A percentile compares a stretch with the other conserved stretches of the same genome.
Conservation (phyloP, 768 basidiomycete genomes). For the Leccinum pellstonianum region DNA sequence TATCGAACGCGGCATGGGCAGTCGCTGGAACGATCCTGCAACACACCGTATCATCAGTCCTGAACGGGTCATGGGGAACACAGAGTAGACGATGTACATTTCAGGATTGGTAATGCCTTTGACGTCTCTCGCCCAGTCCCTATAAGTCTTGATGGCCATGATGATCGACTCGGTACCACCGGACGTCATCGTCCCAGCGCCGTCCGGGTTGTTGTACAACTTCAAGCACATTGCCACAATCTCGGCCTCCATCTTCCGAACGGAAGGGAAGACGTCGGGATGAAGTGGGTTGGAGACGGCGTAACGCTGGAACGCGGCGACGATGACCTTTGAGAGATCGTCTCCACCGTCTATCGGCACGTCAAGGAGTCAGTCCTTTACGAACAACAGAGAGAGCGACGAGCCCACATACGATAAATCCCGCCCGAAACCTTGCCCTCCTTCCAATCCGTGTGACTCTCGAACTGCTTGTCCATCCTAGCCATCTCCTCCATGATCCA, state of each 20-base stretch:
- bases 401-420: constrained; percentile 71
- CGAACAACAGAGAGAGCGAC: background rate
- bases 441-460: constrained; percentile 51
- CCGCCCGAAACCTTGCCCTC: constrained; percentile 80
- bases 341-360: constrained; percentile 68
- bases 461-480: constrained; percentile 66
- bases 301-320: constrained; percentile 78
- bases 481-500: constrained; percentile 82
- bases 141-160: constrained; percentile 92
- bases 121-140: constrained; percentile 84
- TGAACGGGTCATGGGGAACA: background rate
- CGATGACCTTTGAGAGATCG: constrained; percentile 74
- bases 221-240: constrained; percentile 84
- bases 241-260: constrained; percentile 97
- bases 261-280: constrained; percentile 88
- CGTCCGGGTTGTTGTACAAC: constrained; percentile 81
- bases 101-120: constrained; percentile 92
- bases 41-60: background rate
- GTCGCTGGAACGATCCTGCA: constrained; percentile 77
- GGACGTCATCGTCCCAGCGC: constrained; percentile 90
- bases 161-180: constrained; percentile 97
- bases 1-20: constrained; percentile 95
- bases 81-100: constrained; percentile 45
- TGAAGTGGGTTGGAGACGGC: constrained; percentile 89
- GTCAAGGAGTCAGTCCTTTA: too few relatives aligned